Conservation (phyloP, 805 yeast species). For the Cyberlindnera xylosilytica region DNA sequence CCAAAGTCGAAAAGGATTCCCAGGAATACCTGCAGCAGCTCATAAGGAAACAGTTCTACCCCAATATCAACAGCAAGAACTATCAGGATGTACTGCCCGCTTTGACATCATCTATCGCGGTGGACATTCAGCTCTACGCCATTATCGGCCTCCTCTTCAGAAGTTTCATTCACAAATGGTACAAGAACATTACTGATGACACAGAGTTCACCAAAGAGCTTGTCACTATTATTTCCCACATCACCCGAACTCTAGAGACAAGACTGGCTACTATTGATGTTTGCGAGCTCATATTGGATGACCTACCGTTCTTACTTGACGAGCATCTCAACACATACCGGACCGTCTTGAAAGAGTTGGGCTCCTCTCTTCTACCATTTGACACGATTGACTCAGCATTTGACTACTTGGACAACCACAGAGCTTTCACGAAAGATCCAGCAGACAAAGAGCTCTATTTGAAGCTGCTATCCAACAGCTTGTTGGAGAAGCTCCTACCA, state of each 20-base stretch:
- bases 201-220: conserved; percentile 41
- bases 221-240: conserved; percentile 36
- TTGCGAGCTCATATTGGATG: conserved; percentile 39
- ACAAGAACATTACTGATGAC: conserved; percentile 38
- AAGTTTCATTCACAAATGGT: conserved; percentile 48
- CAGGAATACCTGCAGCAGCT: conserved; percentile 27
- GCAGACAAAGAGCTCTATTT: conserved; percentile 33
- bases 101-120: conserved; percentile 35
- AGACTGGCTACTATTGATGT: conserved; percentile 33
- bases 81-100: conserved; percentile 32
- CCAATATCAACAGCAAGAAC: conserved; percentile 19
- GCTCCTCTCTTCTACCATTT: conserved; percentile 32
- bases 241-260: conserved; percentile 37
- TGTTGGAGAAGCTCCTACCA: conserved; percentile 38
- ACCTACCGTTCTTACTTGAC: conserved; percentile 39
- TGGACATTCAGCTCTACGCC: conserved; percentile 45
- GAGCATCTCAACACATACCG: conserved; percentile 34
- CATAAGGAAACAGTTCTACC: conserved; percentile 26
- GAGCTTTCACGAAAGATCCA: conserved; percentile 29
- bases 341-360: conserved; percentile 26
- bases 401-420: conserved; percentile 33
- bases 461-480: conserved; percentile 32
- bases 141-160: conserved; percentile 43
- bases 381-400: conserved; percentile 33
- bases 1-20: conserved; percentile 19